Base-by-base conservation (phyloP, 148 eudicot species). In the Vaccinium darrowii region DNA sequence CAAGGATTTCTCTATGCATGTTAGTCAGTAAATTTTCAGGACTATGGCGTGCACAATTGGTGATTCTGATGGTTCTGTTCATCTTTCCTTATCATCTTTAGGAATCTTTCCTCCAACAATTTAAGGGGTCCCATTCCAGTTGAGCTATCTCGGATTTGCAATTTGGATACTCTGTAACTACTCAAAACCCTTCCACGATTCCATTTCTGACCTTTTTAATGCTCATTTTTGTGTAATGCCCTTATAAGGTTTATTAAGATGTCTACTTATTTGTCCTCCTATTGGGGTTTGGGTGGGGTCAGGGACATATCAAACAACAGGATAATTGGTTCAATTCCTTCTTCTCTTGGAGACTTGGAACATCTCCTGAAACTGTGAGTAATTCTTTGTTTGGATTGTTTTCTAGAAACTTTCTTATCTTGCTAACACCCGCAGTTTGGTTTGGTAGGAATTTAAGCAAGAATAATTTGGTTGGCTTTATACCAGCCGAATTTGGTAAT, bases 351-450 rank as follows among this genome's bases (percentile, higher is more conserved):
- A 47, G 99, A 97, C 86, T 87, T 97, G 92, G 98, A 97, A 87
- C 99, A 97, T 95, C 97, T 97, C 81, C 88, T 97, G 71, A 95
- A 95, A 88, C 90, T 97, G 99, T 95, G 90, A 85, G 96, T 84
- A 10, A 19, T 3, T 18, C 53, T 36, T 72, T 11, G 78, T 83
- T 30, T 56, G 18, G 21, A 74, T 1, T 47, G 49, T 9, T 27
- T 19, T 52, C 11, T 15, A 78, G 11, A 43, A 11, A 47, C 76
- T 18, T 16, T 25, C 53, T 87, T 80, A 8, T 77, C 76, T 67
- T 84, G 52, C 83, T 88, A 65, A 84, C 52, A 15, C 47, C 5
- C 50, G 21, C 67, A 57, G 15, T 67, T 30, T 72, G 25, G 53
- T 85, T 16, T 72, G 18, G 14, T 78, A 95, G 99, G 85, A 93